Evolutionary conservation across 2,329 filamentous ascomycete species (phyloP), one percentile per base, ranked within the genome.

Genomic region (Pseudocercospora fuligena): DNA sequence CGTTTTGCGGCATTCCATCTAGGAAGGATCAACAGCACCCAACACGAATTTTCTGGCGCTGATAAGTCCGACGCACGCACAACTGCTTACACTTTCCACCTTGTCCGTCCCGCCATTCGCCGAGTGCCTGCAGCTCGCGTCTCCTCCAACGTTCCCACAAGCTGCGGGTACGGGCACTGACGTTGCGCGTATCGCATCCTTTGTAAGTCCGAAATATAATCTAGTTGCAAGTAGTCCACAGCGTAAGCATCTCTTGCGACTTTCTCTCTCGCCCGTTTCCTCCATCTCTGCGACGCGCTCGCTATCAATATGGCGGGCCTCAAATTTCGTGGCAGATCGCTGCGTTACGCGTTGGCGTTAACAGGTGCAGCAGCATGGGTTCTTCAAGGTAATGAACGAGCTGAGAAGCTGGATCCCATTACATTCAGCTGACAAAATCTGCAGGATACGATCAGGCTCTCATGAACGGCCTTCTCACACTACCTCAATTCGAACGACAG

Each of bases 391-490:
- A 27, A 23, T 7, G 29, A 31, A 16, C 12, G 51, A 25, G 21
- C 9, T 14, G 23, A 49, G 46, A 36, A 23, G 46, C 46, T 21
- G n/a, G 7, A 23, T 14, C 33, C 33, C 14, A 1, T 14, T 36
- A 36, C 12, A 36, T 36, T 6, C 11, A 36, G 33, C 36, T 40
- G 36, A 40, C 8, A 2, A 16, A 14, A 11, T 25, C 47, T 25
- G 19, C 5, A 54, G 51, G 72, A 31, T 73, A 72, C 27, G 72
- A 74, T 33, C 68, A 80, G 70, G 80, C 79, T 69, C 74, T 82
- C 8, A 82, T 81, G 49, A 81, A 81, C 61, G 80, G 80, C 64
- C 74, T 82, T 7, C 73, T 82, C 61, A 80, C 79, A 2, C 72
- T 82, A 14, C 67, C 77, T 0, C 78, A 78, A 0, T 82, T 82